A percentile compares a stretch with the other conserved stretches of the same genome.
Evolutionary conservation across 495 filamentous ascomycete species (phyloP).

Genomic region (Pyronema domesticum): DNA sequence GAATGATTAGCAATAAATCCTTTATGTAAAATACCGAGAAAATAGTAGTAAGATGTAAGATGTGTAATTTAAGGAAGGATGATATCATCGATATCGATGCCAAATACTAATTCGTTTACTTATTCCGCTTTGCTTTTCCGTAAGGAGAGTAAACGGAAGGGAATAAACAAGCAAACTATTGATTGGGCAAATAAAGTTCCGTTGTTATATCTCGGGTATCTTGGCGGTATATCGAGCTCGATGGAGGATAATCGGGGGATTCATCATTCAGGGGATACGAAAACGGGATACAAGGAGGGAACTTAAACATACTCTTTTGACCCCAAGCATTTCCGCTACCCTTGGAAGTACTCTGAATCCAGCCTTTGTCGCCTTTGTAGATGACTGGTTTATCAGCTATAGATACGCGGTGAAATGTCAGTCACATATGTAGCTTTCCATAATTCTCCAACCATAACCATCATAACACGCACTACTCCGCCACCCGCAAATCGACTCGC

Average conservation of each 20-base stretch:
- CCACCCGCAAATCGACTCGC: neutral
- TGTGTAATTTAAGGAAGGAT: no score
- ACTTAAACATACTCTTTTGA: conserved; percentile 11
- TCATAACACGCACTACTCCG: neutral
- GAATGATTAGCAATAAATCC: neutral
- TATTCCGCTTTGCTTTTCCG: no score
- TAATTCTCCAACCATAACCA: neutral
- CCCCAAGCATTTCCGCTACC: conserved; percentile 14
- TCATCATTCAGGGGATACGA: neutral
- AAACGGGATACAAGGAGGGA: neutral
- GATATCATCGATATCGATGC: no score
- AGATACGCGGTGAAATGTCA: neutral
- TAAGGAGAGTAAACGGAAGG: no score
- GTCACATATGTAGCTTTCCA: neutral
- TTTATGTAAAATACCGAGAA: neutral
- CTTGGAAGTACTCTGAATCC: conserved; percentile 15
- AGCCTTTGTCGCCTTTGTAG: conserved; percentile 22
- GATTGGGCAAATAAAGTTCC: neutral
- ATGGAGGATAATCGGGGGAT: neutral
- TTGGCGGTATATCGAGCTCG: neutral
- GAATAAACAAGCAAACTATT: neutral
- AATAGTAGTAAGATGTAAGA: no score
- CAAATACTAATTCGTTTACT: no score
- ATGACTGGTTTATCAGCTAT: conserved; percentile 20
- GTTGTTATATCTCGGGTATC: neutral